A percentile compares a stretch with the other conserved stretches of the same genome.
Conservation (phyloP, 2,329 filamentous ascomycete species). For the Fusarium abutilonis region DNA sequence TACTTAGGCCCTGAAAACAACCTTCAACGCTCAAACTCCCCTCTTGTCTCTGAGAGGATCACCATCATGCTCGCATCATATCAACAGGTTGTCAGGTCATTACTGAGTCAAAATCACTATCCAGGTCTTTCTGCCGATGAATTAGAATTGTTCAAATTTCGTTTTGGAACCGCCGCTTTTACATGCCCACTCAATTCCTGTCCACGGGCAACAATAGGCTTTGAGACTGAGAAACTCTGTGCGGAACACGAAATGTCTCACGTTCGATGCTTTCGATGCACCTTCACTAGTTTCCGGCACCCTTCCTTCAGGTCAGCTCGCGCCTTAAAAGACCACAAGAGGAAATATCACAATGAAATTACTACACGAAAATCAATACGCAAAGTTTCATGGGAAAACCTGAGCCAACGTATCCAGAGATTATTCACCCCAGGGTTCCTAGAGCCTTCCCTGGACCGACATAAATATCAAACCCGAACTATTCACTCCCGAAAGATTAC, state of each 20-base stretch:
- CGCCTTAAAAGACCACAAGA: too few species aligned
- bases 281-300: too few species aligned
- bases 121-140: background rate
- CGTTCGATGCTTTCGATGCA: conserved; percentile 12
- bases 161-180: conserved; percentile 10
- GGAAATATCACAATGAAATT: too few species aligned
- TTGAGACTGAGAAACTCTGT: background rate
- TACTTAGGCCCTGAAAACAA: background rate
- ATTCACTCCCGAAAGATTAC: too few species aligned
- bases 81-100: conserved; percentile 1
- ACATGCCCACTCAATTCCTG: conserved; percentile 15
- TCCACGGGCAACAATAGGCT: conserved; percentile 5
- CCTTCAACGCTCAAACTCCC: too few species aligned
- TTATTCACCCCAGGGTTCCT: too few species aligned
- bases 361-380: too few species aligned
- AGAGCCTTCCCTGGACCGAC: too few species aligned
- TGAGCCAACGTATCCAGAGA: too few species aligned
- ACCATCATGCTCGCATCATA: conserved; percentile 5
- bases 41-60: conserved; percentile 1
- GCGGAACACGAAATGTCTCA: conserved; percentile 12
- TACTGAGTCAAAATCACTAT: background rate
- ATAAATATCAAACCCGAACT: too few species aligned
- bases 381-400: too few species aligned
- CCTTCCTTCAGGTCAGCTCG: too few species aligned
- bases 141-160: conserved; percentile 10